Conservation (phyloP, 345 rosid genomes). For the Ceriops tagal region DNA sequence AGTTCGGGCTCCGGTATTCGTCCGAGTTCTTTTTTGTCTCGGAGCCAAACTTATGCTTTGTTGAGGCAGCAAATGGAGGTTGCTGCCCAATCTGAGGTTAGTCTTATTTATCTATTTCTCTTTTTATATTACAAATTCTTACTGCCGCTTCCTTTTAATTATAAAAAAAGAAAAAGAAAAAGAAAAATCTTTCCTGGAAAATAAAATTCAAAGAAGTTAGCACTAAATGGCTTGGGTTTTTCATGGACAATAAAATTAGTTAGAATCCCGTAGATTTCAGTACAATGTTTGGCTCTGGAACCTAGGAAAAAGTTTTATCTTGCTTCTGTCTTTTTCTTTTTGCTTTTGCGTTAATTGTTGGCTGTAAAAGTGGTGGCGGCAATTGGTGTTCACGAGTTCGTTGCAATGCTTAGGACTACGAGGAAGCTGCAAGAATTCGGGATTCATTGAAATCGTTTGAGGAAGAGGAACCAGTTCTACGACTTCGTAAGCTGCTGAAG, state of each 20-base stretch:
- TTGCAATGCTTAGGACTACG: constrained; percentile 44
- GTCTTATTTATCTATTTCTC: neutral
- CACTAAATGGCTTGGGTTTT: too few species aligned
- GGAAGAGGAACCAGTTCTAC: constrained; percentile 63
- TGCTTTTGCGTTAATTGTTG: neutral
- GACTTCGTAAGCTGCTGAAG: constrained; percentile 47
- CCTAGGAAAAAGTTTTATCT: neutral
- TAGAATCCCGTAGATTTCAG: too few species aligned
- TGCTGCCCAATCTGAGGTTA: constrained; percentile 64
- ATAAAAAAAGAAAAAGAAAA: too few species aligned
- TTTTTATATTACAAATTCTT: neutral
- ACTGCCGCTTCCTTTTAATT: too few species aligned
- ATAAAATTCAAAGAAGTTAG: too few species aligned
- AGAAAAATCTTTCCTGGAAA: too few species aligned
- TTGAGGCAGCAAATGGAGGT: constrained; percentile 66
- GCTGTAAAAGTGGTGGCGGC: neutral
- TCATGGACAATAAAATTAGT: too few species aligned
- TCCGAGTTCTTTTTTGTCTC: constrained; percentile 33
- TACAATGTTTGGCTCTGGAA: too few species aligned
- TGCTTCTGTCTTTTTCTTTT: neutral
- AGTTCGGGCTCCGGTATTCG: constrained; percentile 2
- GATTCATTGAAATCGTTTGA: constrained; percentile 59
- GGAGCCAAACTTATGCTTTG: constrained; percentile 58
- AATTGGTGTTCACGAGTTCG: neutral
- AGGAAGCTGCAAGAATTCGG: constrained; percentile 69